These are phyloP conservation scores for Botrytis medusae DNA, from an alignment of 2,329 filamentous ascomycete species.

Conservation along the genomic window DNA sequence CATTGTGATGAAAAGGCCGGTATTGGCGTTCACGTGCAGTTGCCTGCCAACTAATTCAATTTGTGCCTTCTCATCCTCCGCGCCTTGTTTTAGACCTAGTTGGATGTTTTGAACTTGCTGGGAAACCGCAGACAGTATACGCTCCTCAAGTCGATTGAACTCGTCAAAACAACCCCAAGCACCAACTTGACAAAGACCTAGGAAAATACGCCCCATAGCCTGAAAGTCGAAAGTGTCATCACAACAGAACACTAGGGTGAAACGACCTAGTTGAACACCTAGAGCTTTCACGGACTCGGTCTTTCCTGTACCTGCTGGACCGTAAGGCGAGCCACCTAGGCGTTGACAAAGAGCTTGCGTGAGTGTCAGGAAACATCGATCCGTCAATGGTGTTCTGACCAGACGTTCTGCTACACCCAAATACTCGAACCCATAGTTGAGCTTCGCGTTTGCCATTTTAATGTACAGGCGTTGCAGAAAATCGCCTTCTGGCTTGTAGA, in stretches of 20 bases:
- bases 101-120: slow-evolving; percentile 99
- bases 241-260: slow-evolving; percentile 98
- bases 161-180: slow-evolving; percentile 99
- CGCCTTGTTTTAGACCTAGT: slow-evolving; percentile 83
- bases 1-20: slow-evolving; percentile 99
- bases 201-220: slow-evolving; percentile 98
- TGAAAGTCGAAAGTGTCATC: slow-evolving; percentile 99
- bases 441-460: slow-evolving; percentile 93
- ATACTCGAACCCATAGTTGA: slow-evolving; percentile 98
- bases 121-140: slow-evolving; percentile 95
- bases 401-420: slow-evolving; percentile 94
- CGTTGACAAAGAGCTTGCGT: slow-evolving; percentile 94
- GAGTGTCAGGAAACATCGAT: slow-evolving; percentile 96
- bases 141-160: slow-evolving; percentile 98
- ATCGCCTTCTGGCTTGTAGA: slow-evolving; percentile 80
- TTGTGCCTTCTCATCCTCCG: slow-evolving; percentile 77
- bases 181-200: slow-evolving; percentile 97
- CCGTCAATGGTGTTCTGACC: slow-evolving; percentile 93
- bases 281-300: slow-evolving; percentile 98
- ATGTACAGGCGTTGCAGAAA: slow-evolving; percentile 80
- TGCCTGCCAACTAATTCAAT: slow-evolving; percentile 94
- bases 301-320: slow-evolving; percentile 96
- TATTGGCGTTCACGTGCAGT: slow-evolving; percentile 85
- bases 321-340: slow-evolving; percentile 94
- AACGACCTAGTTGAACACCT: slow-evolving; percentile 92